A percentile compares a stretch with the other conserved stretches of the same genome.
These are phyloP conservation scores for Leccinellum luteum DNA, from an alignment of 768 basidiomycete species.

Conservation along the genomic window DNA sequence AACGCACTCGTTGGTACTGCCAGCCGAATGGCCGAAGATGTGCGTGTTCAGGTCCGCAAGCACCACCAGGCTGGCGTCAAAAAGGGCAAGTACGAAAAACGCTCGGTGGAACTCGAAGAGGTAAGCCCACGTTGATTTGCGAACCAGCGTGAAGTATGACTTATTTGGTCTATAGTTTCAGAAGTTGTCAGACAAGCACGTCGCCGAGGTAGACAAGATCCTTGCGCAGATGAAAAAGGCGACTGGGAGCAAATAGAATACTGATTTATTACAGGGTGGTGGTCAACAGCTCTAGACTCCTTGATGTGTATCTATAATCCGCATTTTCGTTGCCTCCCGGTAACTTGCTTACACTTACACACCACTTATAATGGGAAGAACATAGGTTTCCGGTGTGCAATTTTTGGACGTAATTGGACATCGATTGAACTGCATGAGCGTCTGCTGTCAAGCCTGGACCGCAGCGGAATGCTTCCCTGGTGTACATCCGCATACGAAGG, in stretches of 20 bases:
- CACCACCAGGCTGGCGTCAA: slow-evolving; percentile 66
- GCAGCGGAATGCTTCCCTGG: too few species aligned
- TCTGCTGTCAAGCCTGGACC: not conserved
- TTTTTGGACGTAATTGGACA: not conserved
- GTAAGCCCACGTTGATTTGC: slow-evolving; percentile 22
- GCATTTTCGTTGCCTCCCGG: not conserved
- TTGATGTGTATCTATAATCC: not conserved
- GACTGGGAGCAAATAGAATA: slow-evolving; percentile 31
- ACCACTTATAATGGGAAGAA: not conserved
- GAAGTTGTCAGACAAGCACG: slow-evolving; percentile 60
- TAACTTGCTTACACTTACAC: not conserved
- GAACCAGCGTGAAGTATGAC: not conserved
- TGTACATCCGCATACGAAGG: too few species aligned
- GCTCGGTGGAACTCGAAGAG: slow-evolving; percentile 67
- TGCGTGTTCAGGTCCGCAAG: slow-evolving; percentile 71
- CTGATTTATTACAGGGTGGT: not conserved
- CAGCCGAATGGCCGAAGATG: slow-evolving; percentile 68
- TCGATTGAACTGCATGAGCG: not conserved
- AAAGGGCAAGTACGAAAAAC: slow-evolving; percentile 66
- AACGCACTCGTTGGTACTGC: slow-evolving; percentile 52
- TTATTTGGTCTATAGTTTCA: slow-evolving; percentile 55
- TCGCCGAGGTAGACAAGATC: slow-evolving; percentile 65
- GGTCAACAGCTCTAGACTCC: not conserved
- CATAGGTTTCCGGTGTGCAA: not conserved
- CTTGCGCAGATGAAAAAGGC: slow-evolving; percentile 62